These are phyloP conservation scores for Talaromyces sp. DNA, from an alignment of 2,329 filamentous ascomycete genomes.

Conservation along the genomic window DNA sequence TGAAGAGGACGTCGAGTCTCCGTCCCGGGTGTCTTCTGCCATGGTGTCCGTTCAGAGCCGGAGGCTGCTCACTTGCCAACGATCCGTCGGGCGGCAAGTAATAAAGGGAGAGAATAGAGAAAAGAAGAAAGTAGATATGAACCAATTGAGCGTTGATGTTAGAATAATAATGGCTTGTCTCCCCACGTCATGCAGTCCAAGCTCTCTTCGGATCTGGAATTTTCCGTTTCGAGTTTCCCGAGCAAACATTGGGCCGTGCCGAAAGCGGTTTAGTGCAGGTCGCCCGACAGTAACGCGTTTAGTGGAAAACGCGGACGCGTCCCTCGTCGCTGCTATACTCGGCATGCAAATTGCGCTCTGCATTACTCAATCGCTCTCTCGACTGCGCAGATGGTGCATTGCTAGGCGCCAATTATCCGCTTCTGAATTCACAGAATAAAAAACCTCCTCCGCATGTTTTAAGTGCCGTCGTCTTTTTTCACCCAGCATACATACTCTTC, in stretches of 20 bases:
- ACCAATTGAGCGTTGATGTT: not conserved
- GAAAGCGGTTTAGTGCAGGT: not conserved
- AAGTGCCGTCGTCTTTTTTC: not conserved
- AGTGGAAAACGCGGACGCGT: constrained; percentile 34
- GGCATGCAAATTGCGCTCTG: not conserved
- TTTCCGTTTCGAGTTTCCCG: not conserved
- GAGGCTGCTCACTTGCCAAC: constrained; percentile 7
- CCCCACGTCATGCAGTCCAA: not conserved
- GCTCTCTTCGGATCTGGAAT: not conserved
- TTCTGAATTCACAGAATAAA: not conserved
- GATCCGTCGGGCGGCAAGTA: not conserved
- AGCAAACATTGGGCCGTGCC: not conserved
- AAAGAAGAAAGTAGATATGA: not conserved
- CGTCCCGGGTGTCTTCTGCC: constrained; percentile 35
- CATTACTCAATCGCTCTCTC: not conserved
- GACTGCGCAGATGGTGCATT: not conserved
- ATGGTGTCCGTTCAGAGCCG: constrained; percentile 20
- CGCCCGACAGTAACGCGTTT: constrained; percentile 15
- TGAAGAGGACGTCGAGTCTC: constrained; percentile 10
- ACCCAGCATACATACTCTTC: not conserved
- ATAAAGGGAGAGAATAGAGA: not conserved
- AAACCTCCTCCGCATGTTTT: not conserved
- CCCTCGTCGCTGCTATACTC: not conserved
- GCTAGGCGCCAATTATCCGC: not conserved
- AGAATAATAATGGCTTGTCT: not conserved